Evolutionary conservation across 371 early-diverging fungal species (phyloP), one percentile per base, ranked within the genome.

Genomic region (Smittium mucronatum): DNA sequence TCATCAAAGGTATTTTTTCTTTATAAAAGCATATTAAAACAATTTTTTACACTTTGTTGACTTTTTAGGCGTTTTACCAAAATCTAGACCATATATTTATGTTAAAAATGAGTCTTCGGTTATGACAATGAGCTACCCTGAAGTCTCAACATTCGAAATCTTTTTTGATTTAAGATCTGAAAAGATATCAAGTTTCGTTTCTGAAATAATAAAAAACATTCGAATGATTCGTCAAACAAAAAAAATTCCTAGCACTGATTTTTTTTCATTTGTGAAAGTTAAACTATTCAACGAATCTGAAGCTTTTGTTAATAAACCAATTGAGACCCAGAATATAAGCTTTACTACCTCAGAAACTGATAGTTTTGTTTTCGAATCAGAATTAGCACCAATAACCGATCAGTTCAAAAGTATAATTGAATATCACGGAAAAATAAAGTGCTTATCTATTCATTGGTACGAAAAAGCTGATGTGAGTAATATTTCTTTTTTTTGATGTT

Each of bases 61-160:
- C 17, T 21, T 1, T 71, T 69, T 79, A 75, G 76, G 76, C 72
- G 70, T 73, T 79, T 32, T 77, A 75, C 74, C 78, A 78, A 69
- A 70, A 68, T 36, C 80, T 2, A 57, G 66, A 71, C 16, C 57
- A n/a, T 34, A 64, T 32, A 28, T 65, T 69, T 34, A 68, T 73
- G 69, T 73, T 74, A 28, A 69, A 75, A 30, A 76, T 76, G 76
- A 71, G 71, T 34, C 34, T 58, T 59, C 68, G 5, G 47, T 59
- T 15, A 68, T 68, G 58, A 59, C 68, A 64, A 68, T 68, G 68
- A 26, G 5, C 15, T 68, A 34, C 32, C 64, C 64, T 16, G 31
- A 31, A 5, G 2, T 2, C 16, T 25, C 5, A 33, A 36, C 2
- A 2, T 31, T 21, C 5, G 31, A 33, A 64, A 15, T 15, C 8